phyloP scores from a whole-genome alignment of 2,329 filamentous ascomycete genomes.

The Penicillium sp. region DNA sequence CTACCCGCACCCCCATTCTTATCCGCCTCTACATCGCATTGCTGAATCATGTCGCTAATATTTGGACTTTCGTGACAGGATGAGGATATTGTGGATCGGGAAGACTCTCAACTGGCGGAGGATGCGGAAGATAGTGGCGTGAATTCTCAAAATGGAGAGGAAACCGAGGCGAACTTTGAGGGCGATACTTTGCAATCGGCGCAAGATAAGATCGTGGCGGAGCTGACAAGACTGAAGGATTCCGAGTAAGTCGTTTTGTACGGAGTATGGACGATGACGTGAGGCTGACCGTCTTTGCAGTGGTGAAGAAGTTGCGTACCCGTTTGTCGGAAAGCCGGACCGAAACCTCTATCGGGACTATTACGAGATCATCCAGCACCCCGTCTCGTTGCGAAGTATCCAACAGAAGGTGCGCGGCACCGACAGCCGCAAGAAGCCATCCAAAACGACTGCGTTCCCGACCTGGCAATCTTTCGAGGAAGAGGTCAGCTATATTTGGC shows the following conservation, averaged over 20 bases:
- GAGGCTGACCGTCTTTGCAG: constrained; percentile 26
- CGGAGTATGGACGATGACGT: not conserved
- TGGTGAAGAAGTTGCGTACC: constrained; percentile 71
- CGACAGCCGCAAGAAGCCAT: constrained; percentile 67
- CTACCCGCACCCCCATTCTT: not conserved
- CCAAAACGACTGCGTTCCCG: constrained; percentile 70
- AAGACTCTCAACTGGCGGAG: constrained; percentile 25
- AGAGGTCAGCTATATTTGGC: constrained; percentile 80
- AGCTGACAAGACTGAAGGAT: constrained; percentile 52
- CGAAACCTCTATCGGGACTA: constrained; percentile 77
- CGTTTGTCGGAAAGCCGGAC: constrained; percentile 78
- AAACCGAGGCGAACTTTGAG: constrained; percentile 66
- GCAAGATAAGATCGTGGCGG: constrained; percentile 81
- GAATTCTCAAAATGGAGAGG: constrained; percentile 49
- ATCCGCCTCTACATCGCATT: not conserved
- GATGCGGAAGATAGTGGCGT: constrained; percentile 13
- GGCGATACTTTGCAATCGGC: constrained; percentile 81
- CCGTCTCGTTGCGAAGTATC: constrained; percentile 76
- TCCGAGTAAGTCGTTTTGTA: constrained; percentile 44
- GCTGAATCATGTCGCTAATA: constrained; percentile 6
- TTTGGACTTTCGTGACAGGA: constrained; percentile 20
- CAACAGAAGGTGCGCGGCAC: constrained; percentile 77
- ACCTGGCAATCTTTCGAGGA: constrained; percentile 82
- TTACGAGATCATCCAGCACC: constrained; percentile 80
- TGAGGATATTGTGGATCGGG: constrained; percentile 21